These are phyloP conservation scores for Hura crepitans DNA, from an alignment of 441 rosid genomes.

Conservation along the genomic window DNA sequence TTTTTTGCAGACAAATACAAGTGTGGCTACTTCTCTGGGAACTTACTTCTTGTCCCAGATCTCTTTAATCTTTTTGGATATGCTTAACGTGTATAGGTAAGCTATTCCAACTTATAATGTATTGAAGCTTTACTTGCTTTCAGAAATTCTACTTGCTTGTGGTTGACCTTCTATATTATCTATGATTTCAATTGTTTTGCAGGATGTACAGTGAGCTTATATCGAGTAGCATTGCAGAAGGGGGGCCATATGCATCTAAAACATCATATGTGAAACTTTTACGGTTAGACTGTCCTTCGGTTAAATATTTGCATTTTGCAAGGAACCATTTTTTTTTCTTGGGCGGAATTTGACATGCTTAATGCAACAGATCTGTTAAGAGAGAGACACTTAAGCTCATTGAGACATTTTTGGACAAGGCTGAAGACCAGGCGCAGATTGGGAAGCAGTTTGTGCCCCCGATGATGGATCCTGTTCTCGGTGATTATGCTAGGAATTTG, in stretches of 20 bases:
- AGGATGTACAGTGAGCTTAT: conserved; percentile 99
- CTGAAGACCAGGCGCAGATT: conserved; percentile 95
- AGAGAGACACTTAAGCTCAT: conserved; percentile 97
- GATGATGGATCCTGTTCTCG: conserved; percentile 98
- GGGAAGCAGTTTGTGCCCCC: conserved; percentile 99
- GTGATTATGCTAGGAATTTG: conserved; percentile 95
- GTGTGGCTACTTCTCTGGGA: conserved; percentile 94
- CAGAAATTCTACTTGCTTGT: neutral
- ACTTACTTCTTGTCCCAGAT: conserved; percentile 89
- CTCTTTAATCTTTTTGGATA: conserved; percentile 89
- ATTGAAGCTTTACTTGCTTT: neutral
- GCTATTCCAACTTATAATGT: neutral
- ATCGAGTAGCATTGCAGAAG: conserved; percentile 85
- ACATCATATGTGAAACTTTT: conserved; percentile 92
- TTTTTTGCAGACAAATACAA: conserved; percentile 88
- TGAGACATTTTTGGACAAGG: conserved; percentile 98
- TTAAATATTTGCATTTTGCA: conserved; percentile 21
- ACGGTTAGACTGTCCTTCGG: conserved; percentile 44
- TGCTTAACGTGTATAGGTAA: conserved; percentile 98
- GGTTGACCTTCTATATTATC: conserved; percentile 8
- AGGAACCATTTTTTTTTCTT: conserved; percentile 5
- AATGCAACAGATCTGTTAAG: conserved; percentile 79
- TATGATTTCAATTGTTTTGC: conserved; percentile 25
- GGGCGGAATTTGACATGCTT: conserved; percentile 16
- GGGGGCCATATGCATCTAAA: conserved; percentile 92